Base-by-base conservation (phyloP, 805 yeast genomes). In the Peterozyma xylosa region DNA sequence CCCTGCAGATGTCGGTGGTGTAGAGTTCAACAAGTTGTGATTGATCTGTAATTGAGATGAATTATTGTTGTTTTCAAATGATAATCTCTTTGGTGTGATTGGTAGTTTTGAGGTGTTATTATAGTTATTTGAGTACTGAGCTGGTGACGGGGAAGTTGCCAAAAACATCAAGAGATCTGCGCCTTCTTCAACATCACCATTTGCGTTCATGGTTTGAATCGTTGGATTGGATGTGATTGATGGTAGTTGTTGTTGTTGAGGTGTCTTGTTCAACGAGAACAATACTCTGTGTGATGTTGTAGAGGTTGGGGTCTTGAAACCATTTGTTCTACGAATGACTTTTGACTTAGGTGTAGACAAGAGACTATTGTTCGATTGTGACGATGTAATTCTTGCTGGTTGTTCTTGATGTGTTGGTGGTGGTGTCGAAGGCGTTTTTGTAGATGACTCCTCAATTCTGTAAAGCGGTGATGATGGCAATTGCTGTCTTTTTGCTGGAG, bases 151-250 rank as follows among this genome's bases (percentile, higher is more conserved):
- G 9, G 93, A 84, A 6, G 90, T 83, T 2, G 96, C 95, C 52
- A 87, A 67, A 60, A 77, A 87, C 77, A 87, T 74, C 48, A 87
- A 70, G 48, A 87, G 64, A 58, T 83, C 91, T 1, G 95, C 96
- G 11, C 95, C 96, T 60, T 85, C 93, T 40, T 32, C 34, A 32
- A 13, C 14, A 9, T 32, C 34, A 5, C 15, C 34, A 9, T 11
- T 32, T 32, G 34, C 13, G 9, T 32, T 32, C 5, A 5, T 9
- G 5, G 15, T 5, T 13, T 11, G 15, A 5, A 32, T 32, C 9
- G 34, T 32, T 13, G 34, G 34, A 9, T 32, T 32, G 15, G 14
- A 11, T 10, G 17, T 33, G 33, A 27, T 33, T 2, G 46, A 42
- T 21, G 27, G 27, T 5, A 21, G 27, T 29, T 18, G 36, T 13